Evolutionary conservation across 2,329 filamentous ascomycete species (phyloP).

Genomic region (Fragosphaeria purpurea): DNA sequence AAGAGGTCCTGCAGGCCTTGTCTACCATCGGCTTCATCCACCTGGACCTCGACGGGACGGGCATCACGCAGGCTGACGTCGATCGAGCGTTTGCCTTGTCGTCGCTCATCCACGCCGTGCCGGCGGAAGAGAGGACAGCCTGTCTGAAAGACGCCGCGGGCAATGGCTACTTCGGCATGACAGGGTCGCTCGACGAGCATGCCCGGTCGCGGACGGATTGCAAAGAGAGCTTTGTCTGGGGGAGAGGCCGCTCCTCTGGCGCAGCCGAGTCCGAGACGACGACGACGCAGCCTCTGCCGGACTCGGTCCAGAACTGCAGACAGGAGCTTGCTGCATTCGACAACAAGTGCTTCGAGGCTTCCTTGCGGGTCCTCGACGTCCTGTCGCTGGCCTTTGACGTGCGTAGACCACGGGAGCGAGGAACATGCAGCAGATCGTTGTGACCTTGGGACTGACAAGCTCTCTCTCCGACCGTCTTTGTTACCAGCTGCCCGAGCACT

Average conservation of each 20-base stretch:
- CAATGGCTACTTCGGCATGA: neutral
- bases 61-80: neutral
- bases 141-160: neutral
- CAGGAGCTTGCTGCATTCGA: neutral
- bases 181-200: neutral
- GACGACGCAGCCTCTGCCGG: neutral
- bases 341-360: neutral
- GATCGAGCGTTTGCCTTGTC: neutral
- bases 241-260: neutral
- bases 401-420: neutral
- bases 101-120: neutral
- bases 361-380: neutral
- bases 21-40: constrained; percentile 1
- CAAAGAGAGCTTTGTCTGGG: constrained; percentile 1
- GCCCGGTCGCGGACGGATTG: neutral
- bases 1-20: neutral
- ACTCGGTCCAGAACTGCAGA: neutral
- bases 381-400: neutral
- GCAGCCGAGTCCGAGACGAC: neutral
- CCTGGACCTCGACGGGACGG: neutral
- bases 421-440: neutral
- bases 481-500: neutral
- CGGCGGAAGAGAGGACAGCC: neutral
- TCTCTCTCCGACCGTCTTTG: neutral
- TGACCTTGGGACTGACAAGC: neutral